A percentile compares a stretch with the other conserved stretches of the same genome.
Evolutionary conservation across 2,329 filamentous ascomycete species (phyloP).

Genomic region (Coleophoma eucalyptorum): DNA sequence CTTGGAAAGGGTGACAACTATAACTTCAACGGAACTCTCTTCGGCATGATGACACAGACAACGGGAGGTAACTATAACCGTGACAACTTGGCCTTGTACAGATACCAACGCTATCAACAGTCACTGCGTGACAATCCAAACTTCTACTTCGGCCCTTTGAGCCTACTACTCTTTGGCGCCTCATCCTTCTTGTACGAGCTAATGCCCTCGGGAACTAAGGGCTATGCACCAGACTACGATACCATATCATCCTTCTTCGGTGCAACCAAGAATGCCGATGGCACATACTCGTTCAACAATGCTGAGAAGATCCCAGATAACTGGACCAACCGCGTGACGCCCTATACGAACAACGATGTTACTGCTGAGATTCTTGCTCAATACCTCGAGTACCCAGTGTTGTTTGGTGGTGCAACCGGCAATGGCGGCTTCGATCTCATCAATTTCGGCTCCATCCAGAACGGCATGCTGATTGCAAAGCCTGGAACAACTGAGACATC

Average conservation of each 20-base stretch:
- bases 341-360: constrained; percentile 29
- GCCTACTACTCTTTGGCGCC: constrained; percentile 18
- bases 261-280: constrained; percentile 31
- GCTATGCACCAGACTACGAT: constrained; percentile 20
- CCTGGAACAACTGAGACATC: constrained; percentile 21
- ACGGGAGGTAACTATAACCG: constrained; percentile 30
- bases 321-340: constrained; percentile 15
- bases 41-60: constrained; percentile 18
- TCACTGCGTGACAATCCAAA: constrained; percentile 17
- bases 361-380: constrained; percentile 33
- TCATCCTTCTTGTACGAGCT: constrained; percentile 19
- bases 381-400: constrained; percentile 37
- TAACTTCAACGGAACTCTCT: constrained; percentile 27
- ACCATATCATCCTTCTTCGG: constrained; percentile 31
- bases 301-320: constrained; percentile 21
- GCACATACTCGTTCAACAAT: constrained; percentile 32
- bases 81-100: constrained; percentile 15
- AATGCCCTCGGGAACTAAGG: constrained; percentile 14
- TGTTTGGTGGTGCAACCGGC: constrained; percentile 38
- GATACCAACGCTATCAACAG: constrained; percentile 27
- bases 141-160: constrained; percentile 21
- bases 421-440: constrained; percentile 32
- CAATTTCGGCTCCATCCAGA: constrained; percentile 32
- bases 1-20: constrained; percentile 14
- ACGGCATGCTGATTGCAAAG: constrained; percentile 29